Evolutionary conservation across 2,329 filamentous ascomycete genomes (phyloP).

Genomic region (Chrysoporthe austroafricana): DNA sequence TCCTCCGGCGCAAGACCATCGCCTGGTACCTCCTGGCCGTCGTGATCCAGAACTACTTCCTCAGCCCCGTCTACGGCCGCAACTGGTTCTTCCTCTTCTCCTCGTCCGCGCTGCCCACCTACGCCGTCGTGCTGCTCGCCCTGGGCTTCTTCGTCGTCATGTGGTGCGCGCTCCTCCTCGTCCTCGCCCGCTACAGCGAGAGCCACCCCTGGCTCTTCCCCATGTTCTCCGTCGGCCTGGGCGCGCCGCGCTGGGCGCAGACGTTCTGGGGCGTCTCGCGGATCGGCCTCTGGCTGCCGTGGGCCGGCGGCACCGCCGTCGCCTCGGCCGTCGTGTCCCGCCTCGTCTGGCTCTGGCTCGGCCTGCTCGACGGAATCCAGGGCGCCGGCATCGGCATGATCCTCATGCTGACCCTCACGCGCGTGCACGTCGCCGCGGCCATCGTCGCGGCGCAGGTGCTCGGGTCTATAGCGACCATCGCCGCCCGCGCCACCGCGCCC

Average conservation of each 20-base stretch:
- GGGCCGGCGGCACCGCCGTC: constrained; percentile 56
- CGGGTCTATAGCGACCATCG: constrained; percentile 62
- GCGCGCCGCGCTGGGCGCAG: constrained; percentile 68
- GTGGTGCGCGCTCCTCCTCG: constrained; percentile 57
- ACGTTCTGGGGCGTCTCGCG: constrained; percentile 68
- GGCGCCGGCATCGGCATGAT: constrained; percentile 72
- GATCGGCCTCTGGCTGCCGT: constrained; percentile 65
- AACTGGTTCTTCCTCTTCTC: constrained; percentile 69
- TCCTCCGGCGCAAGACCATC: constrained; percentile 66
- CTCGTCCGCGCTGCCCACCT: constrained; percentile 57
- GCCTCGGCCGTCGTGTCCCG: constrained; percentile 59
- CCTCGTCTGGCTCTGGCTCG: constrained; percentile 68
- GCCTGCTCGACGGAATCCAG: constrained; percentile 66
- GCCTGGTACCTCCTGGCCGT: constrained; percentile 69
- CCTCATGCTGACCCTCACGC: constrained; percentile 65
- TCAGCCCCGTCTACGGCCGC: constrained; percentile 67
- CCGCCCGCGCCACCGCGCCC: constrained; percentile 62
- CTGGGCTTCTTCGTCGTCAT: constrained; percentile 57
- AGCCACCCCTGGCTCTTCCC: constrained; percentile 69
- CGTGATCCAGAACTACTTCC: constrained; percentile 69
- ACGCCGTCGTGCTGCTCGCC: constrained; percentile 61
- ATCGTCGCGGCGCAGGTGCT: constrained; percentile 65
- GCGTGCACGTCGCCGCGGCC: constrained; percentile 67
- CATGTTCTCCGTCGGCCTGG: constrained; percentile 68
- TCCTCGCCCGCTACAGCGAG: constrained; percentile 59